A percentile compares a stretch with the other conserved stretches of the same genome.
Evolutionary conservation across 2,329 filamentous ascomycete genomes (phyloP).

Genomic region (Phialophora verrucosa): DNA sequence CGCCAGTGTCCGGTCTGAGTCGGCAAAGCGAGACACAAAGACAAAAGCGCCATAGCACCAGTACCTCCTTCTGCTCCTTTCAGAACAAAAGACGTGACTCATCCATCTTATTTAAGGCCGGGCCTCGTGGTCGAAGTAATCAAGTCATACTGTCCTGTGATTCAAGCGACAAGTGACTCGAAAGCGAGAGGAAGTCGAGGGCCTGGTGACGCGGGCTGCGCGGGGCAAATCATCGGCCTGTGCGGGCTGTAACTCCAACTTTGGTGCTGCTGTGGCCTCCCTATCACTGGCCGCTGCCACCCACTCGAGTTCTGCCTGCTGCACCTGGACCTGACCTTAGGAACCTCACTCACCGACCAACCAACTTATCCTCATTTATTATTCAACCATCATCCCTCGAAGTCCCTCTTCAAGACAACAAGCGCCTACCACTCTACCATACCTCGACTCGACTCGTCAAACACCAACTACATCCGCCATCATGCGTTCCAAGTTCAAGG

Average conservation of each 20-base stretch:
- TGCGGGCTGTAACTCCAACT: slow-evolving; percentile 11
- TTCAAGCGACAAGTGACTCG: neutral
- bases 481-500: slow-evolving; percentile 99
- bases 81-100: slow-evolving; percentile 19
- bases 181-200: neutral
- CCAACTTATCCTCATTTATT: slow-evolving; percentile 35
- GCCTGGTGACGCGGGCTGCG: slow-evolving; percentile 10
- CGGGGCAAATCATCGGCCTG: neutral
- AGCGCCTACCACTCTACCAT: neutral
- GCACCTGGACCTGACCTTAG: slow-evolving; percentile 22
- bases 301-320: slow-evolving; percentile 19
- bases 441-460: slow-evolving; percentile 26
- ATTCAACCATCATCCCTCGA: slow-evolving; percentile 35
- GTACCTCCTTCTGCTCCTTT: slow-evolving; percentile 11
- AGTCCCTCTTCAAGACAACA: slow-evolving; percentile 24
- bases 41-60: neutral
- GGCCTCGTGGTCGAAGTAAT: slow-evolving; percentile 17
- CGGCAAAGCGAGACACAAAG: slow-evolving; percentile 19
- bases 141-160: slow-evolving; percentile 20
- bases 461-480: slow-evolving; percentile 36
- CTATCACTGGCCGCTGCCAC: slow-evolving; percentile 14
- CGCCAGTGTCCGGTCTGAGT: neutral
- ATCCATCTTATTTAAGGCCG: slow-evolving; percentile 14
- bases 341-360: slow-evolving; percentile 33
- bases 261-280: slow-evolving; percentile 7